Evolutionary conservation across 129 eudicot species (phyloP), one percentile per base, ranked within the genome.

Genomic region (Chrysanthemum makinoi): DNA sequence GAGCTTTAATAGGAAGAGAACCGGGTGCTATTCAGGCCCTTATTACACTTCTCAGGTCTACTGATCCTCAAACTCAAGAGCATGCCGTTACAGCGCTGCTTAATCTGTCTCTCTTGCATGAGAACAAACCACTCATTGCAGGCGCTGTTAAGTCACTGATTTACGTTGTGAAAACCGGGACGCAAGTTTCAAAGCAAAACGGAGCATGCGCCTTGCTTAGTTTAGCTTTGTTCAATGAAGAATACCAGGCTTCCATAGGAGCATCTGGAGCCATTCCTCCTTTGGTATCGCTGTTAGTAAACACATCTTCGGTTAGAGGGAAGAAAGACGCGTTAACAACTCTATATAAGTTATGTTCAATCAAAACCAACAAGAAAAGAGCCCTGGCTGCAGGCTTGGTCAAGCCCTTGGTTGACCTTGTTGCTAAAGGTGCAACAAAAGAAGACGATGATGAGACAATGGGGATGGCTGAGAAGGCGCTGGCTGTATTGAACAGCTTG

Each of bases 221-320:
- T 59, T 68, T 90, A 43, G 87, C 96, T 26, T 47, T 87, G 68
- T 28, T 83, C 5, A 39, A 39, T 39, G 96, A 87, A 19, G 96
- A 89, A 35, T 82, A 85, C 66, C 83, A 80, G 51, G 18, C 84
- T 6, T 69, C 88, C 0, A 87, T 90, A 12, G 96, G 96, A 2
- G 96, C 96, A n/a, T 84, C 81, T 48, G 96, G 96, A 16, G 96
- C 96, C n/a, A 90, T 90, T 3, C 90, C 96, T 19, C 96, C 94
- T 5, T 44, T 90, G 62, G 91, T 90, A 47, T 73, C 79, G 18
- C 16, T 90, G 72, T 43, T 90, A 66, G 81, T 82, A 4, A 77
- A 58, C 22, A 94, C 94, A 39, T 39, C 46, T 10, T 72, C 87
- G 0, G 70, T 16, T 30, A 26, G 96, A 48, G 94, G 94, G 28